Evolutionary conservation across 2,329 filamentous ascomycete species (phyloP), one percentile per base, ranked within the genome.

Genomic region (Fusarium anthophilum): DNA sequence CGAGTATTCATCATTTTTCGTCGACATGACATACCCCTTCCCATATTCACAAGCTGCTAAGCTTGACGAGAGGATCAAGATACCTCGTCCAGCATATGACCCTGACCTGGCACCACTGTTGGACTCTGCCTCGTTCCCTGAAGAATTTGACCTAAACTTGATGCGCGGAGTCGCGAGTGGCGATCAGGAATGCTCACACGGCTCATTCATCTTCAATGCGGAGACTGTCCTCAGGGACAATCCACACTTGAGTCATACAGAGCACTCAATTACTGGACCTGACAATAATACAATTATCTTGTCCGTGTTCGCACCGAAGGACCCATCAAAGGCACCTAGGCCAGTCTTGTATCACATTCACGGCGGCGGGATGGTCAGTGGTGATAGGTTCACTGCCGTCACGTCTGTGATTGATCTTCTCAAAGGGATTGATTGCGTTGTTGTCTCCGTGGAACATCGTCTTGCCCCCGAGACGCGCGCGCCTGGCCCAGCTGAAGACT

Each of bases 311-410:
- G 9, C 38, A 13, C 58, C 62, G 0, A 65, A 38, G 13, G 26
- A 22, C 4, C 6, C 24, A 28, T 5, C 24, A 37, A 54, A 28
- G 10, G 2, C 8, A 5, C 38, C 38, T 7, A 39, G 58, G 4
- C 58, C 62, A 32, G 62, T 24, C 8, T 32, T 65, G 24, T 65
- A 63, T 14, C 62, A 64, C 32, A 65, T 65, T 20, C 60, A 66
- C 18, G 63, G 63, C 0, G 63, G 63, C 6, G 63, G 63, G 2
- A 65, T 65, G 60, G 63, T 66, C 4, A 56, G 39, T 18, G 63
- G 63, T 3, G 39, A 66, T 11, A 30, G 60, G 8, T 66, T 65
- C 24, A 56, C 35, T 18, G 60, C 32, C 1, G 37, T 66, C 8
- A 41, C 48, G 2, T 28, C 51, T 17, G 35, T 48, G 13, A 56